phyloP scores from a whole-genome alignment of 2,329 filamentous ascomycete genomes.

The Purpureocillium lavendulum region DNA sequence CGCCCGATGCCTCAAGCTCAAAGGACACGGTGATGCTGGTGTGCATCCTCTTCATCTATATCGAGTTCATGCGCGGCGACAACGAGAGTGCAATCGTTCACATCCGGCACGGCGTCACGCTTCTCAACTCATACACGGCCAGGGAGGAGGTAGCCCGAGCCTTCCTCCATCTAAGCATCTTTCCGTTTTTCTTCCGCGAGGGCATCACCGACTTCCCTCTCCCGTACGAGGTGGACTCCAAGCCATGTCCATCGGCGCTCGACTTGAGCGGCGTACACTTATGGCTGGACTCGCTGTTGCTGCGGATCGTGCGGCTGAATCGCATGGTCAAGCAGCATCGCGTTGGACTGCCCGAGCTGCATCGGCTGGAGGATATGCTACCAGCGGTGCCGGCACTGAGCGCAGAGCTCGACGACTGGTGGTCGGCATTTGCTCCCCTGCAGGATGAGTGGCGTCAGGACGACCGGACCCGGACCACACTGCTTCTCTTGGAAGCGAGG shows the following conservation, averaged over 20 bases:
- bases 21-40: constrained; percentile 27
- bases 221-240: neutral
- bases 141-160: constrained; percentile 23
- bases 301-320: constrained; percentile 20
- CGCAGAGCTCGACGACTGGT: constrained; percentile 19
- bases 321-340: constrained; percentile 19
- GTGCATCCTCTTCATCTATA: constrained; percentile 34
- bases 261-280: constrained; percentile 18
- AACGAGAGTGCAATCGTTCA: constrained; percentile 25
- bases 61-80: constrained; percentile 32
- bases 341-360: constrained; percentile 8
- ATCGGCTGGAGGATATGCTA: constrained; percentile 8
- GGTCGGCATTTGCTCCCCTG: constrained; percentile 14
- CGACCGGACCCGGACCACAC: neutral
- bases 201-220: constrained; percentile 4
- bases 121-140: constrained; percentile 18
- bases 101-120: constrained; percentile 26
- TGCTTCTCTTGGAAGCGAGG: constrained; percentile 19
- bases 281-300: constrained; percentile 17
- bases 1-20: constrained; percentile 8
- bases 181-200: constrained; percentile 28
- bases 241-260: constrained; percentile 1
- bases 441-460: neutral
- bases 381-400: constrained; percentile 13
- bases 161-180: constrained; percentile 28